Conservation (phyloP, 148 eudicot genomes). For the Chenopodium berlandieri region DNA sequence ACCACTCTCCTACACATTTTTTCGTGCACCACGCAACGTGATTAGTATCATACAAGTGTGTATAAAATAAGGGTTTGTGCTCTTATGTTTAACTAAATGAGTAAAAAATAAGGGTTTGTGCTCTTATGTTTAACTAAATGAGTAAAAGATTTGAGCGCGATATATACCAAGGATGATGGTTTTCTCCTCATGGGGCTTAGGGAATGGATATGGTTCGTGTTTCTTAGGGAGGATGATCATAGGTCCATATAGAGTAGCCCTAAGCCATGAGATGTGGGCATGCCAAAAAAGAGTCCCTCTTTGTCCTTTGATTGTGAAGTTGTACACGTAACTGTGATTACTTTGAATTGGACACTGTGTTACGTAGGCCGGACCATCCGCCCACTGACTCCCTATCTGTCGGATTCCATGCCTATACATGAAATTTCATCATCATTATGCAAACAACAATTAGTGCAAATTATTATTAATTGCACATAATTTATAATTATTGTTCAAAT, state of each 20-base stretch:
- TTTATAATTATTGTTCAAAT: neutral
- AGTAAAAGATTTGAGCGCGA: neutral
- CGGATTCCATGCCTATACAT: slow-evolving; percentile 8
- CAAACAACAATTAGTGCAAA: neutral
- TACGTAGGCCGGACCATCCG: slow-evolving; percentile 56
- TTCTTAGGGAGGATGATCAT: slow-evolving; percentile 46
- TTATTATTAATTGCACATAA: too few relatives aligned
- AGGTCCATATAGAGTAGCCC: slow-evolving; percentile 55
- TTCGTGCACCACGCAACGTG: neutral
- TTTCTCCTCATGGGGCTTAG: slow-evolving; percentile 52
- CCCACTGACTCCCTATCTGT: slow-evolving; percentile 30
- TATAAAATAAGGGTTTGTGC: too few relatives aligned
- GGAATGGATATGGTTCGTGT: slow-evolving; percentile 49
- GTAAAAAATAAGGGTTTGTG: too few relatives aligned
- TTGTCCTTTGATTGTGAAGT: slow-evolving; percentile 54
- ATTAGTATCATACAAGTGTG: neutral
- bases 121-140: too few relatives aligned
- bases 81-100: too few relatives aligned
- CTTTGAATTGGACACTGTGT: slow-evolving; percentile 67
- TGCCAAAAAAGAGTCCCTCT: slow-evolving; percentile 68
- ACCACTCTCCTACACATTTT: slow-evolving; percentile 58
- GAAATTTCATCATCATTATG: neutral
- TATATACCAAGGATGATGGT: slow-evolving; percentile 48
- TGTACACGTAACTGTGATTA: slow-evolving; percentile 51
- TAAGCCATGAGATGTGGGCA: slow-evolving; percentile 60